A percentile compares a stretch with the other conserved stretches of the same genome.
Conservation (phyloP, 768 basidiomycete genomes). For the Gloeopeniophorella convolvens region DNA sequence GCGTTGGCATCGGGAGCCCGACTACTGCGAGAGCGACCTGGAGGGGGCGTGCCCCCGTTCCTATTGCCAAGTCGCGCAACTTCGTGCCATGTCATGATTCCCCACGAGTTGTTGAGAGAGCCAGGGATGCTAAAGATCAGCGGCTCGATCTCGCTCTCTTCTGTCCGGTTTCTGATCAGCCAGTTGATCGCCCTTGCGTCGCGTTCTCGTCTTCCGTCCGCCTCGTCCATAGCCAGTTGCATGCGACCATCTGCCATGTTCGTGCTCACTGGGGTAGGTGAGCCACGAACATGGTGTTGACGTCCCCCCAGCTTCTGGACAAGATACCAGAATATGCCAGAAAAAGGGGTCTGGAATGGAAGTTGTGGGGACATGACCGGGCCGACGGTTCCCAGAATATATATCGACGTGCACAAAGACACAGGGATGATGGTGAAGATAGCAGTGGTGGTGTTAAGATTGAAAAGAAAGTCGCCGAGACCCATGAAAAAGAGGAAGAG, state of each 20-base stretch:
- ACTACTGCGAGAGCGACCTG: too few relatives aligned
- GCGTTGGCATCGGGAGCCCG: too few relatives aligned
- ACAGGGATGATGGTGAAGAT: conserved; percentile 1
- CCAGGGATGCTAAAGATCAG: conserved; percentile 1
- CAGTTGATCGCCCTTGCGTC: not conserved
- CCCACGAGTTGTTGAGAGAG: conserved; percentile 6
- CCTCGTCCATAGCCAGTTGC: conserved; percentile 4
- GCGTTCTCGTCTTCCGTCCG: not conserved
- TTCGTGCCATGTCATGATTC: not conserved
- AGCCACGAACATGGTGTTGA: not conserved
- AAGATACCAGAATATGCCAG: conserved; percentile 7
- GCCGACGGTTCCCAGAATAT: conserved; percentile 6
- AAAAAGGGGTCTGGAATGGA: conserved; percentile 2
- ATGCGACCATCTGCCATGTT: conserved; percentile 2
- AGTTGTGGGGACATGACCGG: conserved; percentile 3
- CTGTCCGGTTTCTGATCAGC: not conserved
- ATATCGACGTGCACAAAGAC: conserved; percentile 1
- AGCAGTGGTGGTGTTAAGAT: conserved; percentile 25
- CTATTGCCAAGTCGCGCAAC: not conserved
- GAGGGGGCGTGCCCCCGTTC: too few relatives aligned
- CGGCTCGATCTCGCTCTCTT: not conserved
- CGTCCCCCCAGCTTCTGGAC: not conserved
- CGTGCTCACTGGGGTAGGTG: not conserved
- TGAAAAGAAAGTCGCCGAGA: conserved; percentile 39
- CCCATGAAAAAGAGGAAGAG: conserved; percentile 50